Conservation (phyloP, 352 stramenopile genomes). For the Plasmopara viticola region DNA sequence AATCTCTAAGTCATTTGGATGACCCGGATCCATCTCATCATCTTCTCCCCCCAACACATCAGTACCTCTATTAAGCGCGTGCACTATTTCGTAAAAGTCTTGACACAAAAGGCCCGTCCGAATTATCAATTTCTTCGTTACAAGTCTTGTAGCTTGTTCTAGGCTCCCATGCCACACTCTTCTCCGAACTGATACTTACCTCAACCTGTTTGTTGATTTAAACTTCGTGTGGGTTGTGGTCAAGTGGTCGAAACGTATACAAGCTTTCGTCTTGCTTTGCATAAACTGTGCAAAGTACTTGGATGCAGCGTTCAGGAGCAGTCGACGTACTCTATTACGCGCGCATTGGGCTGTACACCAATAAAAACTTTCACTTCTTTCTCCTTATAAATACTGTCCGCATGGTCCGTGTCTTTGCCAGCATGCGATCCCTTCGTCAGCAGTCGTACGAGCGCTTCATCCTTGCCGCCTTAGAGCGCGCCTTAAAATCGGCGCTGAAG, state of each 20-base stretch:
- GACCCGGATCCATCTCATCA: conserved; percentile 36
- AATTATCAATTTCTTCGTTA: conserved; percentile 91
- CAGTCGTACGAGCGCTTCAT: conserved; percentile 46
- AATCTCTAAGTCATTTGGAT: conserved; percentile 72
- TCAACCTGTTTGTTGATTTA: conserved; percentile 37
- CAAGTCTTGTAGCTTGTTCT: conserved; percentile 88
- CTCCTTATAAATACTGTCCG: conserved; percentile 42
- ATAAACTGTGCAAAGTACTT: conserved; percentile 67
- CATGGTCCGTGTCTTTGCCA: conserved; percentile 13
- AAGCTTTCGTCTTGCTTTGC: conserved; percentile 19
- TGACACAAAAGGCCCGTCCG: conserved; percentile 88
- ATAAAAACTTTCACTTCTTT: conserved; percentile 57
- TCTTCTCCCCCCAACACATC: conserved; percentile 32
- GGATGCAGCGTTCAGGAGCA: conserved; percentile 71
- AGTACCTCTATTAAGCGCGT: conserved; percentile 45
- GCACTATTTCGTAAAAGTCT: conserved; percentile 86
- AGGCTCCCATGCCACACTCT: conserved; percentile 15
- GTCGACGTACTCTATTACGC: conserved; percentile 75
- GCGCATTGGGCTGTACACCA: conserved; percentile 58
- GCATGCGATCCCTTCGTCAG: conserved; percentile 28
- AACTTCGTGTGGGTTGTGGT: conserved; percentile 65
- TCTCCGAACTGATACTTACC: conserved; percentile 13
- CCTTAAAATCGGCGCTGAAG: conserved; percentile 55
- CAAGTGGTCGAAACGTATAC: conserved; percentile 22
- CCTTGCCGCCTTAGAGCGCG: conserved; percentile 35